Base-by-base conservation (phyloP, 345 rosid genomes). In the Clausena lansium region DNA sequence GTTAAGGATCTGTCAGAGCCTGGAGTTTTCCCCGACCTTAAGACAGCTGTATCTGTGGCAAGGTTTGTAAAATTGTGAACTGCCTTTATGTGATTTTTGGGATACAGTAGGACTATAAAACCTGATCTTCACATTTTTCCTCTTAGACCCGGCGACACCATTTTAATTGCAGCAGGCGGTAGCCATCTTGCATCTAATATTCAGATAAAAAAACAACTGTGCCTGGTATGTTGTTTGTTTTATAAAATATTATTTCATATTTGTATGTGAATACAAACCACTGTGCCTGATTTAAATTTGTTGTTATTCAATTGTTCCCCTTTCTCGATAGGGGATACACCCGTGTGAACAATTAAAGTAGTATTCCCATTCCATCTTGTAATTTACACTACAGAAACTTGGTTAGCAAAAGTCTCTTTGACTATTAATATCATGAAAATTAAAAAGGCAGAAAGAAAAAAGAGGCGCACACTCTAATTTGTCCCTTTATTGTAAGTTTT, bases 101-200 rank as follows among this genome's bases (percentile, higher is more conserved):
- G 68, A 19, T 45, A 62, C 55, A 3, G 6, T 62, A 47, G 47
- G 47, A 30, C 10, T 64, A 57, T 57, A 67, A 41, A 76, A 74
- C 41, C 73, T 68, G 19, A 83, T 84, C 41, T 79, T 84, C 25
- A 36, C 65, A 22, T 73, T 85, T 45, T 71, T 86, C 70, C 75
- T 78, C 80, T 25, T 87, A 96, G 98, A 84, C 95, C 97, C 5
- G 98, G 97, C 62, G 98, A 96, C 78, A 92, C 97, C 78, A 96
- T 96, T 83, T 88, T 96, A 80, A 94, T 96, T 77, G 89, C 90
- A 75, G 87, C 97, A 54, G 99, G 99, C 17, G 92, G 95, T 72
- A 87, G 66, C 76, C 92, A 94, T 89, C 87, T 57, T 66, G 92
- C 88, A 80, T 92, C 95, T 73, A 88, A 92, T 73, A 90, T 94